Conservation (phyloP, 257 asterid genomes). For the Solanum chaucha region DNA sequence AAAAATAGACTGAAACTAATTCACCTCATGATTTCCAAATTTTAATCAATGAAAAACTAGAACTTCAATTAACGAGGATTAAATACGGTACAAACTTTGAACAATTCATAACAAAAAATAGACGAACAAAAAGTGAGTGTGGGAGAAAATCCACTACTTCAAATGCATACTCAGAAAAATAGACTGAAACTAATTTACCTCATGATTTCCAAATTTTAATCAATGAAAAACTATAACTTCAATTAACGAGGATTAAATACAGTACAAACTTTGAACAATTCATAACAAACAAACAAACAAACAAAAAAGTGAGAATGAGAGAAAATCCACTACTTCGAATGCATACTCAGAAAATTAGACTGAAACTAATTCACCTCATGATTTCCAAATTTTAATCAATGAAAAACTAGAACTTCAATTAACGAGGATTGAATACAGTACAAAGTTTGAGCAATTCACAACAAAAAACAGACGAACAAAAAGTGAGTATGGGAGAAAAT, state of each 20-base stretch:
- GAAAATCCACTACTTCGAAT: not conserved
- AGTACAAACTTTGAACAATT: not conserved
- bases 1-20: not conserved
- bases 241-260: not conserved
- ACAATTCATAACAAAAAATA: not conserved
- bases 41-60: not conserved
- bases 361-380: not conserved
- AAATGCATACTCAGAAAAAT: not conserved
- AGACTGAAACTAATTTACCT: not conserved
- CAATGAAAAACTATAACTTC: not conserved
- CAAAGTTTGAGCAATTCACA: not conserved
- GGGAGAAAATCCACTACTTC: not conserved
- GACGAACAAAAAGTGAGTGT: not conserved
- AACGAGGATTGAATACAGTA: not conserved
- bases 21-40: not conserved
- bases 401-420: not conserved
- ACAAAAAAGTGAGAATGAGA: not conserved
- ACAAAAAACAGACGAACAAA: not conserved
- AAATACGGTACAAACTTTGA: not conserved
- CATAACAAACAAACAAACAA: not conserved
- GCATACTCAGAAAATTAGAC: not conserved
- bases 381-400: not conserved
- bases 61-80: not conserved
- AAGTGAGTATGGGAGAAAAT: not conserved
- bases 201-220: not conserved